Conservation (phyloP, 2,329 filamentous ascomycete species). For the Apiospora malaysiana region DNA sequence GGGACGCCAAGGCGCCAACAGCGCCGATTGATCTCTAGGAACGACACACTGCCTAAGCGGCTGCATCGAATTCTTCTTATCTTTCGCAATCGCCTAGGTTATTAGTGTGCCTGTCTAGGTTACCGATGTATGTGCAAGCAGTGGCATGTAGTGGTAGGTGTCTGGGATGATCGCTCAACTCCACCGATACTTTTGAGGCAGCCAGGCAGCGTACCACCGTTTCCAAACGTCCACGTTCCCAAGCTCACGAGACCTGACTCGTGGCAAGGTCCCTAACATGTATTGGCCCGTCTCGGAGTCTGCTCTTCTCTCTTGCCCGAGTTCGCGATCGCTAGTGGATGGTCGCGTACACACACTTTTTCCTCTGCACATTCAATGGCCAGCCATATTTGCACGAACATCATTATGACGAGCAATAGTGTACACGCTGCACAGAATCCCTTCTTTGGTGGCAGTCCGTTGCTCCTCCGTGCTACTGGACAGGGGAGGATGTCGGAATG, state of each 20-base stretch:
- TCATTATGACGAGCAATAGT: neutral
- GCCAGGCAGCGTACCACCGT: neutral
- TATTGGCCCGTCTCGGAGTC: neutral
- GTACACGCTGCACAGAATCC: neutral
- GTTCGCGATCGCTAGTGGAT: neutral
- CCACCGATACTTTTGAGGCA: neutral
- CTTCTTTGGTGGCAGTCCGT: neutral
- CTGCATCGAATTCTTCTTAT: conserved; percentile 15
- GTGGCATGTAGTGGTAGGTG: neutral
- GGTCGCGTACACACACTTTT: neutral
- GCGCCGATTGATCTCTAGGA: conserved; percentile 2
- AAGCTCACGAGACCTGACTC: conserved; percentile 10
- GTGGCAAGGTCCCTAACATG: neutral
- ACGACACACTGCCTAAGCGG: neutral
- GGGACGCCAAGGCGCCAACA: conserved; percentile 1
- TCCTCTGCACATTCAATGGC: neutral
- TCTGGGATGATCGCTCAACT: neutral
- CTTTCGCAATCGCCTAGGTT: neutral
- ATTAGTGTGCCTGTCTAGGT: neutral
- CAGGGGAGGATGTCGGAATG: neutral
- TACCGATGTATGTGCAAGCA: neutral
- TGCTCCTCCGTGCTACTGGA: neutral
- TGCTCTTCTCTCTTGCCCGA: neutral
- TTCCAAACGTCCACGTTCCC: conserved; percentile 7
- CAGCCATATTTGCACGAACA: neutral